A percentile compares a stretch with the other conserved stretches of the same genome.
These are phyloP conservation scores for Penicillium bialowiezense DNA, from an alignment of 495 filamentous ascomycete genomes.

Conservation along the genomic window DNA sequence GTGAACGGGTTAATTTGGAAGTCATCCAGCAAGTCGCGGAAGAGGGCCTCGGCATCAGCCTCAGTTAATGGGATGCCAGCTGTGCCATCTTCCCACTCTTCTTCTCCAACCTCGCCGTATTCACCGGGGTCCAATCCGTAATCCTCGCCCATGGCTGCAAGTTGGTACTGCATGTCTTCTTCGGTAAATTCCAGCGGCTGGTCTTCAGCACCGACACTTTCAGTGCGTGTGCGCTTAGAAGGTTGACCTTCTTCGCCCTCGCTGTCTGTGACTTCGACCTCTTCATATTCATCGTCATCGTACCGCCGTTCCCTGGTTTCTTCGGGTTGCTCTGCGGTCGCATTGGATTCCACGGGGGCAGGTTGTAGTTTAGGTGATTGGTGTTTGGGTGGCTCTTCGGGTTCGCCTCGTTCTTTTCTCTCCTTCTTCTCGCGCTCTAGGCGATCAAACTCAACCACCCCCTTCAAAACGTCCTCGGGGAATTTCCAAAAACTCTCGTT, in stretches of 20 bases:
- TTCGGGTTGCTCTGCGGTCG: not conserved
- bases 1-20: slow-evolving; percentile 79
- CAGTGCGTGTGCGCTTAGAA: slow-evolving; percentile 65
- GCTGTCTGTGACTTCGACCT: slow-evolving; percentile 82
- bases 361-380: slow-evolving; percentile 3
- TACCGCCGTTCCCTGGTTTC: slow-evolving; percentile 19
- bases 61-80: slow-evolving; percentile 66
- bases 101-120: slow-evolving; percentile 62
- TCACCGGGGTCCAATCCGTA: slow-evolving; percentile 70
- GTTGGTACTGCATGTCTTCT: slow-evolving; percentile 90
- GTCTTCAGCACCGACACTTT: slow-evolving; percentile 49
- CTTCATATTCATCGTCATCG: slow-evolving; percentile 74
- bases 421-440: slow-evolving; percentile 50
- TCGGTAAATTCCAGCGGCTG: slow-evolving; percentile 86
- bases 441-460: slow-evolving; percentile 68
- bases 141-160: slow-evolving; percentile 80
- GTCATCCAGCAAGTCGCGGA: slow-evolving; percentile 84
- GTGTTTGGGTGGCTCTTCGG: slow-evolving; percentile 21
- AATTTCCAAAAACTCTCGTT: slow-evolving; percentile 92
- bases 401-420: slow-evolving; percentile 38
- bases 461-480: slow-evolving; percentile 77
- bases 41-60: slow-evolving; percentile 66
- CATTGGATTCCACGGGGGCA: slow-evolving; percentile 2
- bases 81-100: slow-evolving; percentile 68
- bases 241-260: slow-evolving; percentile 52